These are phyloP conservation scores for Cynara cardunculus DNA, from an alignment of 129 eudicot genomes.

Conservation along the genomic window DNA sequence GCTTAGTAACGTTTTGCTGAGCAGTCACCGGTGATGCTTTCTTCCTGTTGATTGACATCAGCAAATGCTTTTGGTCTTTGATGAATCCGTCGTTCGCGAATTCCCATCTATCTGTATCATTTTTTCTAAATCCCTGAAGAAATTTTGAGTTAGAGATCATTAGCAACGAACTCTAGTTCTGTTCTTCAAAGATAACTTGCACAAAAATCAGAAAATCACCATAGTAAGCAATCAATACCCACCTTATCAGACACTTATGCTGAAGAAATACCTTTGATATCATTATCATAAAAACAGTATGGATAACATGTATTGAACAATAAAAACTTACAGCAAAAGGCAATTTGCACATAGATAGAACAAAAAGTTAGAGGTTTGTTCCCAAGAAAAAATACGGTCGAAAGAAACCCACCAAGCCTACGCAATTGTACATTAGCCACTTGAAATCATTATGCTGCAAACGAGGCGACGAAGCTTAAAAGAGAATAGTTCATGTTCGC, in stretches of 20 bases:
- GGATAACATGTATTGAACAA: not conserved
- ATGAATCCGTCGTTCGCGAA: constrained; percentile 73
- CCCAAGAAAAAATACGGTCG: too few relatives aligned
- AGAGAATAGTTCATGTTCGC: too few relatives aligned
- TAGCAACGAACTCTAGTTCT: not conserved
- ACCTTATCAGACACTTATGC: not conserved
- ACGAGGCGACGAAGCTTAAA: too few relatives aligned
- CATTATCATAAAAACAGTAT: not conserved
- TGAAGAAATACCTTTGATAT: not conserved
- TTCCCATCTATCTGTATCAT: constrained; percentile 85
- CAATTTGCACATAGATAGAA: not conserved
- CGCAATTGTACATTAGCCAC: not conserved
- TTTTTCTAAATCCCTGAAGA: constrained; percentile 86
- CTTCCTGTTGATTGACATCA: constrained; percentile 59
- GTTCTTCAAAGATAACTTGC: not conserved
- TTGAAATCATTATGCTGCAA: not conserved
- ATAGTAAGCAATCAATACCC: not conserved
- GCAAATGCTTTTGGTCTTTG: constrained; percentile 72
- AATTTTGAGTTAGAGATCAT: not conserved
- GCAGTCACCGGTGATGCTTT: constrained; percentile 35
- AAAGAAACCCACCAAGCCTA: not conserved
- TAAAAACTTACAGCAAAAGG: not conserved
- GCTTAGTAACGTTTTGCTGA: constrained; percentile 26
- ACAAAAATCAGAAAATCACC: not conserved
- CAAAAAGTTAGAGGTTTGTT: not conserved